Conservation (phyloP, 2,329 filamentous ascomycete species). For the Calycina herbarum region DNA sequence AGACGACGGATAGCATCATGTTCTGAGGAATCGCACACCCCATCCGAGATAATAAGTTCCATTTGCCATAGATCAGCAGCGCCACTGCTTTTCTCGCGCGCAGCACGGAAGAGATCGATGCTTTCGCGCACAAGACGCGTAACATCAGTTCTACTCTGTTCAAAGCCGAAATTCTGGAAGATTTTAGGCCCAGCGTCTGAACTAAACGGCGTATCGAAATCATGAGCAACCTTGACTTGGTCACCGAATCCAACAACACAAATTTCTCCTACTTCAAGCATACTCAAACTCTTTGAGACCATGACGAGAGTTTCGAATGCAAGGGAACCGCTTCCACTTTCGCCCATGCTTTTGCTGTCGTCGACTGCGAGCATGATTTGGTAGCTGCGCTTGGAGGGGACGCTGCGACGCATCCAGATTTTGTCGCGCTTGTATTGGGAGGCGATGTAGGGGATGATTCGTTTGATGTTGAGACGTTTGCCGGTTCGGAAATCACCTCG, state of each 20-base stretch:
- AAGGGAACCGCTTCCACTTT: constrained; percentile 70
- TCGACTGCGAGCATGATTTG: constrained; percentile 98
- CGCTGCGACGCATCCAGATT: constrained; percentile 96
- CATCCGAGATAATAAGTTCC: constrained; percentile 89
- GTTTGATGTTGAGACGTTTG: constrained; percentile 98
- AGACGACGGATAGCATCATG: constrained; percentile 81
- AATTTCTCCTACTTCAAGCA: constrained; percentile 95
- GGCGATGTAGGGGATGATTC: constrained; percentile 98
- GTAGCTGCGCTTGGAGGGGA: constrained; percentile 91
- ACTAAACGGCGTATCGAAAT: constrained; percentile 79
- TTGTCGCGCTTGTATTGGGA: constrained; percentile 99
- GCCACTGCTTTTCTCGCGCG: constrained; percentile 53
- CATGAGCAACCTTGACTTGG: constrained; percentile 80
- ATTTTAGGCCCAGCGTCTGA: constrained; percentile 80
- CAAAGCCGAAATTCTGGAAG: constrained; percentile 81
- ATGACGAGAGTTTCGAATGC: constrained; percentile 94
- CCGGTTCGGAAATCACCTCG: constrained; percentile 96
- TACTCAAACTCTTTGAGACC: constrained; percentile 80
- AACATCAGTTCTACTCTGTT: constrained; percentile 85
- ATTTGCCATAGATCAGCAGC: constrained; percentile 89
- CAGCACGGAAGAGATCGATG: constrained; percentile 78
- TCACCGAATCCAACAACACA: constrained; percentile 87
- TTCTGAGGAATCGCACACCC: constrained; percentile 77
- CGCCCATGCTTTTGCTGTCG: constrained; percentile 92
- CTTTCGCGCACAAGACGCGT: constrained; percentile 73